Evolutionary conservation across 768 basidiomycete species (phyloP).

Genomic region (Naganishia vaughanmartiniae): DNA sequence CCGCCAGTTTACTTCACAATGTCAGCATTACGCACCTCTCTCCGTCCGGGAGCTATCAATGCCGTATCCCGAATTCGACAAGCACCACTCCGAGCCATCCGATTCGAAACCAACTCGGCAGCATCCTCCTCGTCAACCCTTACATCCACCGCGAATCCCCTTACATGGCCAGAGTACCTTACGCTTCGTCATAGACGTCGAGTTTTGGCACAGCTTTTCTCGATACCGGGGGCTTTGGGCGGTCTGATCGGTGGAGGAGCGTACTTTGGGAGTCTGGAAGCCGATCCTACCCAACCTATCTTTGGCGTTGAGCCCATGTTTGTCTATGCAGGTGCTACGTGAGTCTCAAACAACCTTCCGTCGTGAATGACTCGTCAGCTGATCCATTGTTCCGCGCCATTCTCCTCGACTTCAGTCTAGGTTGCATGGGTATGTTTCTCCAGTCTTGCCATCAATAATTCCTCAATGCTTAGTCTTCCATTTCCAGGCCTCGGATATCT

Average conservation of each 20-base stretch:
- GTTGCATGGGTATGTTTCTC: conserved; percentile 12
- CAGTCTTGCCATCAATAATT: too few relatives aligned
- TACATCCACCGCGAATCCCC: conserved; percentile 22
- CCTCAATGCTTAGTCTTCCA: neutral
- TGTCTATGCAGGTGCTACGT: conserved; percentile 50
- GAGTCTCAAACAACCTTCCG: conserved; percentile 29
- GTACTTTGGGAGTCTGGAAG: conserved; percentile 48
- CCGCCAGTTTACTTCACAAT: neutral
- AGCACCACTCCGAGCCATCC: conserved; percentile 1
- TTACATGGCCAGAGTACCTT: conserved; percentile 50
- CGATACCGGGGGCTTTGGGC: conserved; percentile 45
- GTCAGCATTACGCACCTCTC: conserved; percentile 9
- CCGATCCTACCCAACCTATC: conserved; percentile 48
- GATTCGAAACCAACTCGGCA: conserved; percentile 27
- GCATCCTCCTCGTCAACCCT: conserved; percentile 32
- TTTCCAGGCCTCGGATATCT: conserved; percentile 44
- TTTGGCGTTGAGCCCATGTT: conserved; percentile 51
- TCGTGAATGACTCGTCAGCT: neutral
- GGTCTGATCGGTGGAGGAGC: conserved; percentile 44
- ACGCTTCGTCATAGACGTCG: conserved; percentile 40
- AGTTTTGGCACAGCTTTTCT: conserved; percentile 43
- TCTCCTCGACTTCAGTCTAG: neutral
- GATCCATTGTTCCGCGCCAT: neutral
- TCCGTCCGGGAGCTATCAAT: conserved; percentile 9
- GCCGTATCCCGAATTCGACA: conserved; percentile 7